phyloP scores from a whole-genome alignment of 129 eudicot genomes.

The Deinandra increscens region DNA sequence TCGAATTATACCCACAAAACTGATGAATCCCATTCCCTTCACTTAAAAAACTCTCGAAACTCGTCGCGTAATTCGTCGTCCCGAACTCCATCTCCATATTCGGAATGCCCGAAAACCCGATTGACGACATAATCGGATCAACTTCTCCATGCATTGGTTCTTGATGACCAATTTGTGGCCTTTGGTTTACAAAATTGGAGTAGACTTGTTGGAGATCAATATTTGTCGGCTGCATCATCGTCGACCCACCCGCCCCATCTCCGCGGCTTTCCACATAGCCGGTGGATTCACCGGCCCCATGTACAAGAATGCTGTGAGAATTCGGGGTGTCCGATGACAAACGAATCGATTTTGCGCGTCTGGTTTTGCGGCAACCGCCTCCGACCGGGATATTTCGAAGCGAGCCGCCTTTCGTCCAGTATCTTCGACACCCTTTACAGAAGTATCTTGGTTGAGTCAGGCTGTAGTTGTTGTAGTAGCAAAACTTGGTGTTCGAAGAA shows the following conservation, averaged over 20 bases:
- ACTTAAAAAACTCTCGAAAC: slow-evolving; percentile 29
- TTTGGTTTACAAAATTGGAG: slow-evolving; percentile 59
- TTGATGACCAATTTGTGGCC: slow-evolving; percentile 22
- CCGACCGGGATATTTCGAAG: slow-evolving; percentile 73
- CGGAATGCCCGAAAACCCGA: slow-evolving; percentile 25
- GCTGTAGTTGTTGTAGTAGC: slow-evolving; percentile 77
- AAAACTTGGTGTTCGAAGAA: slow-evolving; percentile 70
- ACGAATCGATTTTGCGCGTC: slow-evolving; percentile 43
- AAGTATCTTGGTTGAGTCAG: slow-evolving; percentile 72
- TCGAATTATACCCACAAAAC: slow-evolving; percentile 39
- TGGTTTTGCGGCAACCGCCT: slow-evolving; percentile 63
- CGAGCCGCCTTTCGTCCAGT: slow-evolving; percentile 85
- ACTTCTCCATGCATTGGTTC: slow-evolving; percentile 20
- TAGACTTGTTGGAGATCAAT: slow-evolving; percentile 70
- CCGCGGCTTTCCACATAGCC: slow-evolving; percentile 21
- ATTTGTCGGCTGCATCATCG: slow-evolving; percentile 27
- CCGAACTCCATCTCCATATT: slow-evolving; percentile 35
- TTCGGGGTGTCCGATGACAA: slow-evolving; percentile 25
- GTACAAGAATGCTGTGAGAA: slow-evolving; percentile 4
- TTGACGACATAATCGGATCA: slow-evolving; percentile 15
- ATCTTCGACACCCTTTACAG: slow-evolving; percentile 76
- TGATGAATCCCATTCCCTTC: slow-evolving; percentile 33
- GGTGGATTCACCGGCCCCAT: slow-evolving; percentile 15
- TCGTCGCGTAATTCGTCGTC: slow-evolving; percentile 11
- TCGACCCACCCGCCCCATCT: slow-evolving; percentile 25